Base-by-base conservation (phyloP, 2,329 filamentous ascomycete species). In the Coleophoma cylindrospora region DNA sequence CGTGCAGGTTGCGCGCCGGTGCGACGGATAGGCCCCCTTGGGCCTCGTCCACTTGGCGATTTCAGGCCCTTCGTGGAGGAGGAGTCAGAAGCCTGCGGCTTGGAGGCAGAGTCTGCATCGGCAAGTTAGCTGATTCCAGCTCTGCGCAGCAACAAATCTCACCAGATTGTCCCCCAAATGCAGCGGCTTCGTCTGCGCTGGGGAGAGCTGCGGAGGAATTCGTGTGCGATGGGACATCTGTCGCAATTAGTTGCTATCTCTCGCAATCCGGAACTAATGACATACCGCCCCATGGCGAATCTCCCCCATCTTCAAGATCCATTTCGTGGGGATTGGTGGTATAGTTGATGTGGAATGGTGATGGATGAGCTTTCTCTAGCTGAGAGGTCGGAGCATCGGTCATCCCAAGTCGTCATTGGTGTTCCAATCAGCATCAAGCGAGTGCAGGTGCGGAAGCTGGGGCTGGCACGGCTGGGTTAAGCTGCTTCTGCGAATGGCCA, bases 1-100 rank as follows among this genome's bases (percentile, higher is more conserved):
- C 83, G 85, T 43, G 88, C 91, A 32, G 86, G 81, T 65, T 91
- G 87, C 52, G 85, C 84, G 58, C 85, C 84, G 63, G 90, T 74
- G 54, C 83, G 80, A 57, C 83, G 81, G 50, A 44, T 44, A 36
- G 65, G 65, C 14, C 62, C 63, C 54, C 68, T 59, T 47, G 60
- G 50, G 37, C 62, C 62, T 51, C 64, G 55, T 47, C 58, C 57
- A 45, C 53, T 50, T n/a, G 61, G 56, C 17, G 62, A 63, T 55
- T 64, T 66, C 34, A 56, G 50, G 34, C 59, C 46, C 51, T 59
- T 58, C 34, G 57, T 44, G 12, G 57, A 52, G 34, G 55, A 52
- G 15, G 56, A 36, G 49, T 57, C 52, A 40, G 56, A 45, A 27
- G 55, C 47, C 45, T 54, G 41, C 32, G 54, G 48, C 17, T 47